phyloP scores from a whole-genome alignment of 2,329 filamentous ascomycete genomes.

The Akanthomyces dipterigenus region DNA sequence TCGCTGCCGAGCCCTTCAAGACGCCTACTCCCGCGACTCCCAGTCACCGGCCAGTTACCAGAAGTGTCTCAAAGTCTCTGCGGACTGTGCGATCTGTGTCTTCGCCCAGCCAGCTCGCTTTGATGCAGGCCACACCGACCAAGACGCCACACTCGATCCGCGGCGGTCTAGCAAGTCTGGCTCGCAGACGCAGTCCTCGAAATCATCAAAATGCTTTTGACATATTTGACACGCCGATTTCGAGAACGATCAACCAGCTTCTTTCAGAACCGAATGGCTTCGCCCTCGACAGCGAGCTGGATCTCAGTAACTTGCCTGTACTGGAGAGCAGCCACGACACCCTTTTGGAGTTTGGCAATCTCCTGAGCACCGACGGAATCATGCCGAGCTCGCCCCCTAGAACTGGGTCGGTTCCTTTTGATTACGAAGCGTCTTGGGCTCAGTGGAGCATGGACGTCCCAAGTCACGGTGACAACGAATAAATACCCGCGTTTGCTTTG shows the following conservation, averaged over 20 bases:
- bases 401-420: conserved; percentile 21
- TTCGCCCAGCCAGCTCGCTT: conserved; percentile 37
- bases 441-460: conserved; percentile 10
- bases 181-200: conserved; percentile 38
- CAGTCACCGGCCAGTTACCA: conserved; percentile 53
- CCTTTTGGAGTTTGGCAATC: conserved; percentile 40
- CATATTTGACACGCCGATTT: conserved; percentile 50
- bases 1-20: conserved; percentile 45
- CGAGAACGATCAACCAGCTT: conserved; percentile 56
- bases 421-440: conserved; percentile 20
- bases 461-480: background rate
- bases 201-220: conserved; percentile 31
- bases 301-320: conserved; percentile 34
- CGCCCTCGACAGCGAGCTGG: conserved; percentile 36
- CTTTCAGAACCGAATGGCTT: conserved; percentile 50
- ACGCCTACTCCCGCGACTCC: conserved; percentile 58
- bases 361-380: conserved; percentile 40
- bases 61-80: conserved; percentile 52
- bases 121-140: conserved; percentile 44
- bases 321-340: conserved; percentile 29
- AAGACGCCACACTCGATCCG: conserved; percentile 31
- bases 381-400: conserved; percentile 44
- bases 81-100: conserved; percentile 37
- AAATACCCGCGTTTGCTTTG: background rate
- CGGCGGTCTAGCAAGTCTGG: conserved; percentile 24